Evolutionary conservation across 2,329 filamentous ascomycete genomes (phyloP), one percentile per base, ranked within the genome.

Genomic region (Raffaelea deltoideospora): DNA sequence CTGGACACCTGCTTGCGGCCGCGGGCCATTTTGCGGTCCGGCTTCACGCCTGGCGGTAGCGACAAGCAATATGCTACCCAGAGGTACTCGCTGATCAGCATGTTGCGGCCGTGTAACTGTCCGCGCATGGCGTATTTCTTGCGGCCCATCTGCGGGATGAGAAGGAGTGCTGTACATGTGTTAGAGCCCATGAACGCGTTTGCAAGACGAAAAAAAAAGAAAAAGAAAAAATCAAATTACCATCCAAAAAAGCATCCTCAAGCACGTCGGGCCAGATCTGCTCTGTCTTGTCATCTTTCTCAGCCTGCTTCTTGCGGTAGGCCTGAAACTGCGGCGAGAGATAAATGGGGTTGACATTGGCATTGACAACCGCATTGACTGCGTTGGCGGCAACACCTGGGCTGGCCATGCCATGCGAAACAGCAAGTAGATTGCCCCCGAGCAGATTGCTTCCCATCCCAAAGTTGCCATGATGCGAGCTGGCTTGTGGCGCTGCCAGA

Each of bases 1-100:
- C 74, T 79, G 3, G 75, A 79, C 5, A 80, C 72, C 48, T 78
- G 74, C 52, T 80, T 80, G 39, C 72, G 61, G 48, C 43, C 63
- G 50, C 43, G 50, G 35, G 52, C 48, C 42, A 64, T 59, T 51
- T 67, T 64, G 39, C 64, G 53, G 42, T 64, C 60, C 3, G 65
- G 63, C 30, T 58, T 54, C 33, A 55, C 54, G 3, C 65, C 65
- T 3, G 63, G 57, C 22, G 62, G 58, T 40, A 70, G 56, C 23
- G 55, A 52, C 23, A 55, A 53, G 50, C 58, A 59, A 46, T 64
- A 63, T 10, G 64, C 60, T 41, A 69, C 64, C 66, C 66, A 79
- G 31, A 80, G 65, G 53, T 79, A 80, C 53, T 77, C 72, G 48
- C 67, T 70, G 48, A 81, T 79, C 38, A 81, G 63, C 67, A 79